Conservation (phyloP, 1,139 yeast species). For the Geotrichum australiense region DNA sequence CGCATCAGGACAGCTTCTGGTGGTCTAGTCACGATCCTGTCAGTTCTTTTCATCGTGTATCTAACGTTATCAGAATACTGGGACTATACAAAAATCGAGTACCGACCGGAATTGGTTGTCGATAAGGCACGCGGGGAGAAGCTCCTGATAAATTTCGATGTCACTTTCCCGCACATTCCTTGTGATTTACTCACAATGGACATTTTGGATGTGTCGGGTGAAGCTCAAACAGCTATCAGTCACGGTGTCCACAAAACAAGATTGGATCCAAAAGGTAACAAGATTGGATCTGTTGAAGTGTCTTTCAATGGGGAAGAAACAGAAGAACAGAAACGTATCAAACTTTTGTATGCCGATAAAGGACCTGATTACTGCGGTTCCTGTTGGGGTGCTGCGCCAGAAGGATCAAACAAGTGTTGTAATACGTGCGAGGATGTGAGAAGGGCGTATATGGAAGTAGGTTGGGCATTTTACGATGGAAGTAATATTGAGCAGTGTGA, state of each 20-base stretch:
- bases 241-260: slow-evolving; percentile 70
- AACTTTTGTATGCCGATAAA: slow-evolving; percentile 24
- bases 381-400: slow-evolving; percentile 81
- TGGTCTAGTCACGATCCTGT: slow-evolving; percentile 73
- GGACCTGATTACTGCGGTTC: slow-evolving; percentile 68
- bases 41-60: slow-evolving; percentile 54
- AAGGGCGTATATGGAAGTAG: slow-evolving; percentile 64
- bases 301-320: slow-evolving; percentile 23
- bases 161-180: slow-evolving; percentile 76
- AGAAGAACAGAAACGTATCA: slow-evolving; percentile 27
- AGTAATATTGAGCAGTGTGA: slow-evolving; percentile 83
- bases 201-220: slow-evolving; percentile 81
- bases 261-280: slow-evolving; percentile 43
- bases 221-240: slow-evolving; percentile 63
- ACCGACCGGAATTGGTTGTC: slow-evolving; percentile 78
- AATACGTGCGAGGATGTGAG: slow-evolving; percentile 78
- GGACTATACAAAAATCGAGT: slow-evolving; percentile 60
- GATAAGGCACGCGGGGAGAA: slow-evolving; percentile 76
- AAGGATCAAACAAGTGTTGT: slow-evolving; percentile 52
- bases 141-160: slow-evolving; percentile 71
- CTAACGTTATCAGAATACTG: slow-evolving; percentile 68
- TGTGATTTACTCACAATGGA: slow-evolving; percentile 61
- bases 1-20: slow-evolving; percentile 82
- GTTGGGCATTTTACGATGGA: slow-evolving; percentile 92
- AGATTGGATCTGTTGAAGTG: slow-evolving; percentile 32